Evolutionary conservation across 208 protist genomes (phyloP), one percentile per base, ranked within the genome.

Genomic region (Crithidia bombi): DNA sequence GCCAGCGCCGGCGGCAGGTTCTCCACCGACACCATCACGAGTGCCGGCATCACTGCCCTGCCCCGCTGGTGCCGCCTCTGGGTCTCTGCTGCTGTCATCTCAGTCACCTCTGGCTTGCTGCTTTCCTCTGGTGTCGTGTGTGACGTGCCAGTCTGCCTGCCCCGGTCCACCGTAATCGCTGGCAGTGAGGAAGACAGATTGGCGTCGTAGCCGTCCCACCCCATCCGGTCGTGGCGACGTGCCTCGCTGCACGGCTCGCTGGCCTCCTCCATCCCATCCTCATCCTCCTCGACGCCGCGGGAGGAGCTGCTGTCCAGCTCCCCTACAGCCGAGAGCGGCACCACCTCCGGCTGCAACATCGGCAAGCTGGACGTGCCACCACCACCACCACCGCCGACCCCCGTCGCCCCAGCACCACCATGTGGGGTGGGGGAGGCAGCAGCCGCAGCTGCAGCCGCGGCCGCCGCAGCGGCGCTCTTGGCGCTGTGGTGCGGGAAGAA

Each of bases 231-330:
- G 30, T 69, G 32, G 32, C 35, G 30, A 7, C 43, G 33, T 2
- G 17, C 12, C 15, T 41, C 58, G 50, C 49, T 35, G 25, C 26
- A 56, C 2, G 56, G 65, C n/a, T 56, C 58, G 43, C 41, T 35
- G 46, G 5, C 58, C 28, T 15, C 54, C 35, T 39, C 59, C 23
- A 36, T 14, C 9, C 26, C 51, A 23, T 62, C 46, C 30, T 70
- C 58, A 7, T 73, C 56, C 21, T 70, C 64, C 43, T 72, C 65
- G 44, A 77, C 43, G 26, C 65, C 70, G 14, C 58, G 65, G 4
- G 49, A 69, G 35, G 55, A 73, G 65, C 65, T 78, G 71, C 77
- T 73, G 65, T 78, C 71, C 23, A 78, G 59, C 59, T 81, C 65
- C 3, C 70, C 69, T 15, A 69, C 76, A 5, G 69, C 64, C 5